Evolutionary conservation across 306 rosid genomes (phyloP).

Genomic region (Quercus variabilis): DNA sequence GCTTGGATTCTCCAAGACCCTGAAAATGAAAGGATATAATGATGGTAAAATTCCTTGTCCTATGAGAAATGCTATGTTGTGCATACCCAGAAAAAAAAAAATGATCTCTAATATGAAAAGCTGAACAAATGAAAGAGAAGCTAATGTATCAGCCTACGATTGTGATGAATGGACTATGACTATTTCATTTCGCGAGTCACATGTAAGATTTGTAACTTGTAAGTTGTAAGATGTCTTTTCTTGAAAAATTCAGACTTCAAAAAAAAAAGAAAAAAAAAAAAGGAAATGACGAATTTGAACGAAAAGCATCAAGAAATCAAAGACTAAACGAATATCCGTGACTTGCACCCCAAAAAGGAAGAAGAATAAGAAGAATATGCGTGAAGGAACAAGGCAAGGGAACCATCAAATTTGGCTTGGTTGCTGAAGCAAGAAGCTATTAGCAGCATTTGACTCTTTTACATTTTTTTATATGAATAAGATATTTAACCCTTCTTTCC

Average conservation of each 20-base stretch:
- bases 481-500: background rate
- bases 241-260: background rate
- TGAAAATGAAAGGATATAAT: too few species aligned
- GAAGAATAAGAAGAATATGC: background rate
- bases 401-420: background rate
- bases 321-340: background rate
- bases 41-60: too few species aligned
- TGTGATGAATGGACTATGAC: too few species aligned
- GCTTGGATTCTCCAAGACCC: too few species aligned
- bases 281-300: background rate
- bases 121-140: too few species aligned
- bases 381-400: background rate
- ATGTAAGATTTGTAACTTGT: too few species aligned
- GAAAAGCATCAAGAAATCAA: background rate
- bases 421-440: background rate
- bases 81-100: too few species aligned
- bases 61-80: too few species aligned
- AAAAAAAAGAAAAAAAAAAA: background rate
- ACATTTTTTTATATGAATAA: background rate
- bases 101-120: too few species aligned
- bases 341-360: too few species aligned
- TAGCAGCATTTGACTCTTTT: background rate
- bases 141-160: too few species aligned
- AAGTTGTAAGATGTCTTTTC: background rate
- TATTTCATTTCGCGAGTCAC: too few species aligned